Conservation (phyloP, 1,284 basidiomycete genomes). For the Cutaneotrichosporon sp. region DNA sequence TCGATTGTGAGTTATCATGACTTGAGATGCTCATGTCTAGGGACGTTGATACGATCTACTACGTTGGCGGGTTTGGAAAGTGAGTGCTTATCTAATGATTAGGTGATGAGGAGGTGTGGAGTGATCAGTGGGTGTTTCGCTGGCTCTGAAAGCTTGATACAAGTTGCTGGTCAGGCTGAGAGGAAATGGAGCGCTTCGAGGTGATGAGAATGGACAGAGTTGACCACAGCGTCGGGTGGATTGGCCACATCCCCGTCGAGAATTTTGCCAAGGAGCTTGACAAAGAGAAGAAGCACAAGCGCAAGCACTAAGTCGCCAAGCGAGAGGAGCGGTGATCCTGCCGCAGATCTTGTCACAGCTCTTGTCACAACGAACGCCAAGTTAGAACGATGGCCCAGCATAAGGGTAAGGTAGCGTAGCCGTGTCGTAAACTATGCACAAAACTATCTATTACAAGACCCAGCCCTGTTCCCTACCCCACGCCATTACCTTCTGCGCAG, state of each 20-base stretch:
- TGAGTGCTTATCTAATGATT: constrained; percentile 38
- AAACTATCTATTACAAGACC: neutral
- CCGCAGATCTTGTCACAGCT: neutral
- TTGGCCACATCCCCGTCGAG: constrained; percentile 60
- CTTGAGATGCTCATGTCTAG: neutral
- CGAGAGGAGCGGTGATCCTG: too few species aligned
- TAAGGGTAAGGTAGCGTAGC: neutral
- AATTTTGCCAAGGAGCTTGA: constrained; percentile 54
- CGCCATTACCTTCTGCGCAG: constrained; percentile 10
- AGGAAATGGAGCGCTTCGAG: neutral
- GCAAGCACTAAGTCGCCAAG: neutral
- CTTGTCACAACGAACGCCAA: too few species aligned
- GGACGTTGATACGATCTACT: constrained; percentile 57
- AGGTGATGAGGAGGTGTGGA: neutral
- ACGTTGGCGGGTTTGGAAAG: constrained; percentile 67
- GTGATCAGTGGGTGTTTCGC: neutral
- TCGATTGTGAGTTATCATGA: constrained; percentile 38
- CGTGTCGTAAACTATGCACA: neutral
- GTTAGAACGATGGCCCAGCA: too few species aligned
- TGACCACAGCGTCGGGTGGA: constrained; percentile 55
- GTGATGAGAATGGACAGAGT: neutral
- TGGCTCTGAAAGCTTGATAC: too few species aligned
- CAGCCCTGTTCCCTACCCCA: constrained; percentile 17
- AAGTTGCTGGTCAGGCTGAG: neutral
- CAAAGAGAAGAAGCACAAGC: constrained; percentile 4